Percentiles rank a stretch among this genome's conserved stretches.
Conservation (phyloP, 305 asterid genomes). For the Rubia balearica region DNA sequence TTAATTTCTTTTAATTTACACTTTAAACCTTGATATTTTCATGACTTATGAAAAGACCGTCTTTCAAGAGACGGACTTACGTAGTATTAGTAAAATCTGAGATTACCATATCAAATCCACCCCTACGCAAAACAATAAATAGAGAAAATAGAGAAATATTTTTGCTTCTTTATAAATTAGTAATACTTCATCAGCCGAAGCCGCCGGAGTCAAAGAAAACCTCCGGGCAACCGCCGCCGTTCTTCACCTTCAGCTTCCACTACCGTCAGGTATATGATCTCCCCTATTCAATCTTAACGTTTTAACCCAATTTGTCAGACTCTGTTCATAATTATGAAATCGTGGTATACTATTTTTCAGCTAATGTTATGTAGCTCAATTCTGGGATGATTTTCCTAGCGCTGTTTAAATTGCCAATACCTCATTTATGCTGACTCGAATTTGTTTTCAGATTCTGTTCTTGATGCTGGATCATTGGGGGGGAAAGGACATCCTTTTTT, state of each 20-base stretch:
- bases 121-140: neutral
- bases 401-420: neutral
- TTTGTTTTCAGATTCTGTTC: slow-evolving; percentile 12
- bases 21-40: no score
- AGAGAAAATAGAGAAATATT: neutral
- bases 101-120: no score
- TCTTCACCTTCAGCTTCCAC: neutral
- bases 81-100: no score
- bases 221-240: neutral
- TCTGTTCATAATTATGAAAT: neutral
- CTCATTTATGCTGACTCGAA: neutral
- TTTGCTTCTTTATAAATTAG: neutral
- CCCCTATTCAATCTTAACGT: neutral
- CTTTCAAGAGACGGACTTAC: no score
- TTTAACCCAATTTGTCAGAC: neutral
- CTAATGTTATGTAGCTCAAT: neutral
- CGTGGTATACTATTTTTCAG: neutral
- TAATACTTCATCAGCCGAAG: neutral
- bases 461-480: neutral
- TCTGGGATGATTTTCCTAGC: neutral
- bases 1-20: no score
- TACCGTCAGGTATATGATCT: slow-evolving; percentile 4
- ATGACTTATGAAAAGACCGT: no score
- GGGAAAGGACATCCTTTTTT: neutral
- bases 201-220: neutral